Evolutionary conservation across 2,329 filamentous ascomycete genomes (phyloP), one percentile per base, ranked within the genome.

Genomic region (Pleoardoris graminearum): DNA sequence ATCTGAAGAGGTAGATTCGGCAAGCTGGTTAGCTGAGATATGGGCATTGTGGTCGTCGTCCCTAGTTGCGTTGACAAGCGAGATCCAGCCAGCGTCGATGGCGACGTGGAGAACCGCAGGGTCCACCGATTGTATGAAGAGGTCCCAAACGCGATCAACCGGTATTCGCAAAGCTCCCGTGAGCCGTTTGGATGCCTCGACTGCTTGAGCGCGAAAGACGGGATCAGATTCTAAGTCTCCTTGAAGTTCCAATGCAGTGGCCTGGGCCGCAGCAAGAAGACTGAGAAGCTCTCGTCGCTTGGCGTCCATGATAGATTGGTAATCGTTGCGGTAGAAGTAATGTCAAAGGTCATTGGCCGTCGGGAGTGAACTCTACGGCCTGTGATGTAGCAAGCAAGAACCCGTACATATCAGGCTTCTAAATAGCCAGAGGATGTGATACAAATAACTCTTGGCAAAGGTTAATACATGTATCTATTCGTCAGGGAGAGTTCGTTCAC

Each of bases 131-230:
- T 35, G 29, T 6, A 47, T 10, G 32, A 36, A 25, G 19, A 36
- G 29, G 7, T 47, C 43, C 43, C 43, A 47, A 16, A 30, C 43
- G 6, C 43, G 30, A 11, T 47, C 43, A 11, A 47, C 22, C 3
- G 27, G 19, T 16, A 30, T 47, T 23, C 36, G 43, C 7, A 47
- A 21, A 14, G 43, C 36, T 3, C 30, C 30, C 21, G 43, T 47
- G 17, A 47, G 30, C 2, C 16, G 11, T 16, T 22, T 36, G 10
- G 43, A 47, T 4, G 30, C 43, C 25, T 47, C 30, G 17, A 35
- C 23, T 4, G 16, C 29, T 47, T 35, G 29, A n/a, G 12, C 7
- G 7, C 43, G 43, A 16, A 47, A 36, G 8, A 10, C 12, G 16
- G 43, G 17, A n/a, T 47, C 43, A 3, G 29, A 17, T 22, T 22